Percentiles rank a stretch among this genome's conserved stretches.
Conservation (phyloP, 345 rosid species). For the Lenwebbia sp. region DNA sequence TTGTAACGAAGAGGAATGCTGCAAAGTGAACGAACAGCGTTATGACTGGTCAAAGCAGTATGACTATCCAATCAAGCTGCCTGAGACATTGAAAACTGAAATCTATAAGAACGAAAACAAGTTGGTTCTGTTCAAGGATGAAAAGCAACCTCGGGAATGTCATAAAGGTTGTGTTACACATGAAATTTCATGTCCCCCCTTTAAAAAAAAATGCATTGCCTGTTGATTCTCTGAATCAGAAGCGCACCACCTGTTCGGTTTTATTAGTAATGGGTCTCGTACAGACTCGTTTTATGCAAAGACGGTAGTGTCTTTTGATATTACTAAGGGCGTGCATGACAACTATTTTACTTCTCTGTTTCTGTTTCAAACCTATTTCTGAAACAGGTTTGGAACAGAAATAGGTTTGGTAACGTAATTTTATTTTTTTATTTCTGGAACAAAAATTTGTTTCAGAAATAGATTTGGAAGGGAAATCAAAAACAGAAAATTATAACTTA, state of each 20-base stretch:
- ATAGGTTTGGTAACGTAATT: no score
- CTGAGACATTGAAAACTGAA: background rate
- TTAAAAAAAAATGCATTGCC: background rate
- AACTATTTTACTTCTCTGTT: no score
- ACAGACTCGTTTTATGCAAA: background rate
- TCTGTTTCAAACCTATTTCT: no score
- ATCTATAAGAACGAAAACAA: background rate
- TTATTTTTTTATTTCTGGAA: no score
- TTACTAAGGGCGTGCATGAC: no score
- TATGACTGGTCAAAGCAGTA: background rate
- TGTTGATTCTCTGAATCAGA: background rate
- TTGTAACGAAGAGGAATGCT: slow-evolving; percentile 50
- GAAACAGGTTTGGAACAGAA: no score
- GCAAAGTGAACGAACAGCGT: background rate
- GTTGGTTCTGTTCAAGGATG: background rate
- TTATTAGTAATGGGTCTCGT: background rate
- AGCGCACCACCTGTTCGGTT: background rate
- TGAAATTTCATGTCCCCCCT: background rate
- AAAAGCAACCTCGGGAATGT: background rate
- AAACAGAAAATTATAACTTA: no score
- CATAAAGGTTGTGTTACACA: background rate
- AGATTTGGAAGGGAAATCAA: no score
- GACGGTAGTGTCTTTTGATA: background rate
- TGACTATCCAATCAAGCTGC: background rate
- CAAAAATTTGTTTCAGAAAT: no score